Percentiles rank a stretch among this genome's conserved stretches.
Evolutionary conservation across 345 rosid genomes (phyloP).

Genomic region (rapeseed (Brassica napus)): DNA sequence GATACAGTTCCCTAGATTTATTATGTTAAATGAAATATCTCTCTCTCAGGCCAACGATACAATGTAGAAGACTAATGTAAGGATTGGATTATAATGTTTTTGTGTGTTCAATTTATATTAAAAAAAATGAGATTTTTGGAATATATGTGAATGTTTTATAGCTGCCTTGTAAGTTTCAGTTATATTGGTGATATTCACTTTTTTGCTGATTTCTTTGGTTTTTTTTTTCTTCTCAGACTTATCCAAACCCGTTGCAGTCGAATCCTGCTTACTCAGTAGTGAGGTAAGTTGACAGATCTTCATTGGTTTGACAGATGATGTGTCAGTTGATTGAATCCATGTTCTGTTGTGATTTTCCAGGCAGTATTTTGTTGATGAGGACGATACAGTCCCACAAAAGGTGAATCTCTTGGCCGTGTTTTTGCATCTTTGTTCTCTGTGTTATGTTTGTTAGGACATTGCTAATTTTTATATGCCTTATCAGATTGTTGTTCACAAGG

Average conservation of each 20-base stretch:
- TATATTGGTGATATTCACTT: not conserved
- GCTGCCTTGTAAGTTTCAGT: not conserved
- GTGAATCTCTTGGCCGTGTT: conserved; percentile 38
- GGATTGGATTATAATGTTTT: not conserved
- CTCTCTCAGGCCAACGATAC: not conserved
- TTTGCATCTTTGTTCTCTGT: not conserved
- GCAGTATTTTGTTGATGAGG: conserved; percentile 79
- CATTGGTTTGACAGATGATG: not conserved
- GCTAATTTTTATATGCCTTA: not conserved
- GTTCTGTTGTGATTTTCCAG: conserved; percentile 45
- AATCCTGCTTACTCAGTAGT: conserved; percentile 71
- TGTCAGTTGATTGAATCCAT: not conserved
- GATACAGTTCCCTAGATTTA: not conserved
- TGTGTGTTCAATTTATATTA: not conserved
- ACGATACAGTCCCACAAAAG: conserved; percentile 76
- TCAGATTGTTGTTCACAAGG: conserved; percentile 78
- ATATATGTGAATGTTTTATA: not conserved
- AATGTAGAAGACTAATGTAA: conserved; percentile 14
- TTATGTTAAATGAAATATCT: not conserved
- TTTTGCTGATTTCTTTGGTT: conserved; percentile 17
- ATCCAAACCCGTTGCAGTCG: conserved; percentile 60
- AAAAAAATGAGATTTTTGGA: not conserved
- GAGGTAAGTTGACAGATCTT: conserved; percentile 46
- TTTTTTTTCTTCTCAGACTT: conserved; percentile 44
- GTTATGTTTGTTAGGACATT: not conserved